Percentiles rank a stretch among this genome's conserved stretches.
These are phyloP conservation scores for Xylariaceae sp. DNA, from an alignment of 2,329 filamentous ascomycete species.

Conservation along the genomic window DNA sequence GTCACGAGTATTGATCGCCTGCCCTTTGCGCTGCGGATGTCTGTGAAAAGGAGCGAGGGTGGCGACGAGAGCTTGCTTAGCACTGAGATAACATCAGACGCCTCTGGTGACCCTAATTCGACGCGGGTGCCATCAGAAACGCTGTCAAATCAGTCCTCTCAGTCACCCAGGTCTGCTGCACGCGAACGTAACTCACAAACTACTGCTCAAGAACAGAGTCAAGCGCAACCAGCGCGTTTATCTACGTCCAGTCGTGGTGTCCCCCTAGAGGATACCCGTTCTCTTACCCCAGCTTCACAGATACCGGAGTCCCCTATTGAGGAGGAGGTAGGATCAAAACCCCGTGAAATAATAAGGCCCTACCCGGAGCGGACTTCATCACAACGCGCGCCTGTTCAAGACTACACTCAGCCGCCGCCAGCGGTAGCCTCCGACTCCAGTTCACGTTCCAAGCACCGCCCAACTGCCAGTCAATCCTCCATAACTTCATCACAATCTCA, in stretches of 20 bases:
- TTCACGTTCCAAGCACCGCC: constrained; percentile 42
- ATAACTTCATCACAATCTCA: constrained; percentile 25
- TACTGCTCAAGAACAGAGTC: constrained; percentile 35
- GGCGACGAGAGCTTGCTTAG: constrained; percentile 38
- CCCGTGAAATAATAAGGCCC: constrained; percentile 28
- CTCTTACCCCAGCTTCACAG: constrained; percentile 43
- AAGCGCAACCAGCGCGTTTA: constrained; percentile 21
- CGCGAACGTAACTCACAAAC: constrained; percentile 49
- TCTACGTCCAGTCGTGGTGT: constrained; percentile 19
- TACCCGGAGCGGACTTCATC: constrained; percentile 53
- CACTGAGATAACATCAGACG: constrained; percentile 39
- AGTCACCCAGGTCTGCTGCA: constrained; percentile 46
- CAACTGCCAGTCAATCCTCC: constrained; percentile 32
- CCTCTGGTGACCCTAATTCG: constrained; percentile 48
- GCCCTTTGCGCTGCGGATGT: constrained; percentile 67
- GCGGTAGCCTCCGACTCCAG: constrained; percentile 40
- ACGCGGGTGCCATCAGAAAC: constrained; percentile 67
- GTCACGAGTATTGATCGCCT: constrained; percentile 71
- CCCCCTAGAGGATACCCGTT: constrained; percentile 21
- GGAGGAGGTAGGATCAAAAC: constrained; percentile 26
- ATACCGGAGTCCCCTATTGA: constrained; percentile 61
- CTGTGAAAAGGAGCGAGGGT: constrained; percentile 55
- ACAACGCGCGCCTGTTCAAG: constrained; percentile 39
- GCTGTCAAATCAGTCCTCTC: constrained; percentile 56
- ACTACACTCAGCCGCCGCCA: constrained; percentile 44